These are phyloP conservation scores for Globisporangium radiosum DNA, from an alignment of 352 stramenopile species.

Conservation along the genomic window DNA sequence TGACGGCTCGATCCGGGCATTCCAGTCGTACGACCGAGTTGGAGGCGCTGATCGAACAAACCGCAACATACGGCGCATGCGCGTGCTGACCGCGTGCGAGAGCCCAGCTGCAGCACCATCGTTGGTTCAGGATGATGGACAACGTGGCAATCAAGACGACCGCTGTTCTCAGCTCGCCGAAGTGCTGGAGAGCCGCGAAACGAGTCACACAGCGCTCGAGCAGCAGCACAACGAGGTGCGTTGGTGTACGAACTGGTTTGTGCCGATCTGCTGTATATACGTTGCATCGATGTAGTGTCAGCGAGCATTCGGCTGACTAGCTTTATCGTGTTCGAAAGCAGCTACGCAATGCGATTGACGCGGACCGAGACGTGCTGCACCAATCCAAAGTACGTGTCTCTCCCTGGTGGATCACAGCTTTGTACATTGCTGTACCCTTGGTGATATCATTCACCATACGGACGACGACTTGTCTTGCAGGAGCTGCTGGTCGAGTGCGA, in stretches of 20 bases:
- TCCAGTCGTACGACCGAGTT: slow-evolving; percentile 2
- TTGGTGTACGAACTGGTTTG: not conserved
- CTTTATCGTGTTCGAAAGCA: not conserved
- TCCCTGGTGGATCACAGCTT: too few relatives aligned
- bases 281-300: too few relatives aligned
- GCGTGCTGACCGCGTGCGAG: not conserved
- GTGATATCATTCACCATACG: not conserved
- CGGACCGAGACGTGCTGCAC: not conserved
- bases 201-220: not conserved
- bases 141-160: not conserved
- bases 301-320: not conserved
- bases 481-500: not conserved
- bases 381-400: not conserved
- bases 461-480: not conserved
- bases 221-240: not conserved
- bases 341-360: not conserved
- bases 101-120: not conserved
- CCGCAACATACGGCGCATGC: not conserved
- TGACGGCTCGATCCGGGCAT: slow-evolving; percentile 23
- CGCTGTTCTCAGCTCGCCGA: not conserved
- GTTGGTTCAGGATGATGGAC: not conserved
- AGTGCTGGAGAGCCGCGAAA: not conserved
- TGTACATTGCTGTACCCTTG: too few relatives aligned
- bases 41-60: not conserved
- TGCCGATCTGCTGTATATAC: too few relatives aligned